Evolutionary conservation across 345 rosid genomes (phyloP).

Genomic region (Gossypium herbaceum): DNA sequence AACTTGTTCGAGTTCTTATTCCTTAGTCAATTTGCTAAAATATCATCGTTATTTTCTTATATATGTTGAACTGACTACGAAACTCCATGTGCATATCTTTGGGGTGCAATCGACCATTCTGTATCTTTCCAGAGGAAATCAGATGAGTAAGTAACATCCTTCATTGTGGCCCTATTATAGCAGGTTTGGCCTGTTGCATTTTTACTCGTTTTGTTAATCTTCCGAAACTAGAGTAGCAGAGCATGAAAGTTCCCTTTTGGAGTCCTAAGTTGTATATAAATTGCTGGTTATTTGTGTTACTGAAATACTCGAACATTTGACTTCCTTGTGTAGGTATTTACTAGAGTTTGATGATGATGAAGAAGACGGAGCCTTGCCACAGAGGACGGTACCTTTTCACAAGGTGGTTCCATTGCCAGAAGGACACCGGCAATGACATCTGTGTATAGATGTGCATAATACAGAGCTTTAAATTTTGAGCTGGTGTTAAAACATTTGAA

Average conservation of each 20-base stretch:
- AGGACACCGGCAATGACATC: conserved; percentile 66
- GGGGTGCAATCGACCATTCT: conserved; percentile 19
- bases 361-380: conserved; percentile 91
- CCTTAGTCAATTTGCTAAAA: background rate
- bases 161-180: background rate
- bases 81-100: conserved; percentile 20
- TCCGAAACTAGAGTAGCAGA: background rate
- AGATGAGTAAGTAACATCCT: conserved; percentile 68
- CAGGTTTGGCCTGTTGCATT: background rate
- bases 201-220: background rate
- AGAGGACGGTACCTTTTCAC: conserved; percentile 74
- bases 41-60: background rate
- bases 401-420: conserved; percentile 83
- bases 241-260: background rate
- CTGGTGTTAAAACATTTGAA: background rate
- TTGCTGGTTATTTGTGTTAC: background rate
- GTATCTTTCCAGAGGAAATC: conserved; percentile 59
- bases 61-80: conserved; percentile 26
- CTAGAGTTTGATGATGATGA: conserved; percentile 95
- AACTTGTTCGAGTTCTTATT: background rate
- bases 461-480: background rate
- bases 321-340: conserved; percentile 51
- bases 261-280: background rate
- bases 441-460: conserved; percentile 24
- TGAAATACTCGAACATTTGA: background rate